Conservation (phyloP, 164 flowering plant species). For the Macadamia integrifolia region DNA sequence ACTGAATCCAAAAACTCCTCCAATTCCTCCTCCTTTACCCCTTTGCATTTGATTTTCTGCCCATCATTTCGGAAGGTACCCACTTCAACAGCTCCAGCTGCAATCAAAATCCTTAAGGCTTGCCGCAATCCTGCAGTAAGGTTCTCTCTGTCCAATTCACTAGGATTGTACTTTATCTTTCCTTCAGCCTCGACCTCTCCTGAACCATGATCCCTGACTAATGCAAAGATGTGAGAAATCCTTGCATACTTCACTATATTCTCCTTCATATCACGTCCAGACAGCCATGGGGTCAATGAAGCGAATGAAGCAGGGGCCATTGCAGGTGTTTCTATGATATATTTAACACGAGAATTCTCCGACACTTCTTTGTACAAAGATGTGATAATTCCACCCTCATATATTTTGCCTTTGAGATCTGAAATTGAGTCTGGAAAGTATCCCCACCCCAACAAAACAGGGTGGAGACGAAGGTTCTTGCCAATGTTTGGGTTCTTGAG, state of each 20-base stretch:
- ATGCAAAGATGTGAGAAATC: constrained; percentile 27
- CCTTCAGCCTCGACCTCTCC: constrained; percentile 34
- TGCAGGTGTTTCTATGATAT: constrained; percentile 31
- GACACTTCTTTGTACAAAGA: constrained; percentile 27
- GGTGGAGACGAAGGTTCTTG: constrained; percentile 42
- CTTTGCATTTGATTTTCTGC: constrained; percentile 25
- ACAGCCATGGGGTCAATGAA: constrained; percentile 32
- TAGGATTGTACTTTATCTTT: constrained; percentile 21
- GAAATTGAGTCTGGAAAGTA: constrained; percentile 27
- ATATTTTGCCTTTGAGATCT: constrained; percentile 25
- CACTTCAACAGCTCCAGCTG: constrained; percentile 46
- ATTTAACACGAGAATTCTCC: constrained; percentile 12
- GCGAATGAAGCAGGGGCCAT: constrained; percentile 31
- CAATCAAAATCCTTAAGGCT: constrained; percentile 34
- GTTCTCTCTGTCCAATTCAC: constrained; percentile 26
- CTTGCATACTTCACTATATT: constrained; percentile 26
- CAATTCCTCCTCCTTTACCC: constrained; percentile 28
- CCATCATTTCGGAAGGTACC: constrained; percentile 36
- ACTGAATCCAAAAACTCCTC: constrained; percentile 31
- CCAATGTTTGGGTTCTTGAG: constrained; percentile 43
- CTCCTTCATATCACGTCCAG: constrained; percentile 35
- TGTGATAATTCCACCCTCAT: constrained; percentile 42
- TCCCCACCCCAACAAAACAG: constrained; percentile 38
- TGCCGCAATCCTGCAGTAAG: constrained; percentile 24
- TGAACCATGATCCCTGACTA: constrained; percentile 33